Base-by-base conservation (phyloP, 768 basidiomycete species). In the Gyrodon lividus region DNA sequence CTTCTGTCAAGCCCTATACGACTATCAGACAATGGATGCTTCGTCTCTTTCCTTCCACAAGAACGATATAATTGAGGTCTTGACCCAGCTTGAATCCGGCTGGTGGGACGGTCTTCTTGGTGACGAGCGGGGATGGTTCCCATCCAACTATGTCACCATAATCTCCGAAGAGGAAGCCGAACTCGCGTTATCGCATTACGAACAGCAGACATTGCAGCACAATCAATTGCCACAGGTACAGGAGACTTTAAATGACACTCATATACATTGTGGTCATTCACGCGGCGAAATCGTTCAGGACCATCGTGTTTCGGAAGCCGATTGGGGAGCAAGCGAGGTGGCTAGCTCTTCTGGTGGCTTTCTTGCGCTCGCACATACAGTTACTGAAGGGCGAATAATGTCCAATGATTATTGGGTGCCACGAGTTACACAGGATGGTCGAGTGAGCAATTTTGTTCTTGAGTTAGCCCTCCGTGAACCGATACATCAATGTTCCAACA, bases 41-140 rank as follows among this genome's bases (percentile, higher is more conserved):
- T 92, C 93, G 2, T 89, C 96, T 0, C 81, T 99, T 39, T 90
- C 90, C 14, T 98, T 99, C 69, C 76, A 69, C 55, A 83, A 81
- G 59, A 88, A 86, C 57, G 94, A 98, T 65, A 80, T 98, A 59
- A 97, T 99, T 58, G 92, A 98, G 69, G 92, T 98, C 53, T 78
- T 96, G 47, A 90, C 88, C 10, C 87, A 86, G 60, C 83, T 98
- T 48, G 89, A 91, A 33, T 90, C 90, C 5, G 96, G 96, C 14
- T 99, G 96, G 96, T 98, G 95, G 97, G 96, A 99, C 68, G 96
- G 96, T 5, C 74, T 97, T 52, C 77, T 97, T 19, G 83, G 85
- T 43, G 89, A 91, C 48, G 87, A 89, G 67, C 83, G 96, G 45
- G 96, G 96, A 51, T 96, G 92, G 92, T 96, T 99, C 70, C 96